phyloP scores from a whole-genome alignment of 2,329 filamentous ascomycete genomes.

The Sclerotinia nivalis region DNA sequence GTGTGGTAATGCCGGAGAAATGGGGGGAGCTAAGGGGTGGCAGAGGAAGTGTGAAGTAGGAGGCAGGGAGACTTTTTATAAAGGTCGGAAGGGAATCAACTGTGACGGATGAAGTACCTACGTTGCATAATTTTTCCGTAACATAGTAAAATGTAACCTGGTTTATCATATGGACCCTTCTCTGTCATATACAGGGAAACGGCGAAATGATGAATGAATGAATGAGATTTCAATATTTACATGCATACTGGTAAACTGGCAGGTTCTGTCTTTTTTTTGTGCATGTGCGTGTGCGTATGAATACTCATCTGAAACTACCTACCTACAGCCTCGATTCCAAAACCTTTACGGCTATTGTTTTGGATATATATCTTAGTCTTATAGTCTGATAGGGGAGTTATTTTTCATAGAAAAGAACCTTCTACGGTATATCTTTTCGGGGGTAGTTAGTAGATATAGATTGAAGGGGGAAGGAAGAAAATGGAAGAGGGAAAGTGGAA shows the following conservation, averaged over 20 bases:
- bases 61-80: not conserved
- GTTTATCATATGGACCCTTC: not conserved
- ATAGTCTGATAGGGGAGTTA: too few relatives aligned
- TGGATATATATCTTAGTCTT: not conserved
- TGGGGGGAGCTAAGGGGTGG: constrained; percentile 6
- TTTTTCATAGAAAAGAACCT: too few relatives aligned
- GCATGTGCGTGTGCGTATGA: not conserved
- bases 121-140: not conserved
- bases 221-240: not conserved
- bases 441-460: too few relatives aligned
- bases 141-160: constrained; percentile 1
- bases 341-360: not conserved
- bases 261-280: not conserved
- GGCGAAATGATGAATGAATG: not conserved
- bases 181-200: not conserved
- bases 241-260: not conserved
- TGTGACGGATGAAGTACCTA: not conserved
- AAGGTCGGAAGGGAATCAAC: not conserved
- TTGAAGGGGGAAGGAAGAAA: too few relatives aligned
- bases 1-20: constrained; percentile 16
- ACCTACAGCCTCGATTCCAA: too few relatives aligned
- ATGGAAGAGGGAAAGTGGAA: too few relatives aligned
- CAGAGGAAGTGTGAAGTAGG: constrained; percentile 2
- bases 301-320: too few relatives aligned
- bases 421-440: too few relatives aligned